Percentiles rank a stretch among this genome's conserved stretches.
These are phyloP conservation scores for Fusarium sp. DNA, from an alignment of 2,329 filamentous ascomycete species.

Conservation along the genomic window DNA sequence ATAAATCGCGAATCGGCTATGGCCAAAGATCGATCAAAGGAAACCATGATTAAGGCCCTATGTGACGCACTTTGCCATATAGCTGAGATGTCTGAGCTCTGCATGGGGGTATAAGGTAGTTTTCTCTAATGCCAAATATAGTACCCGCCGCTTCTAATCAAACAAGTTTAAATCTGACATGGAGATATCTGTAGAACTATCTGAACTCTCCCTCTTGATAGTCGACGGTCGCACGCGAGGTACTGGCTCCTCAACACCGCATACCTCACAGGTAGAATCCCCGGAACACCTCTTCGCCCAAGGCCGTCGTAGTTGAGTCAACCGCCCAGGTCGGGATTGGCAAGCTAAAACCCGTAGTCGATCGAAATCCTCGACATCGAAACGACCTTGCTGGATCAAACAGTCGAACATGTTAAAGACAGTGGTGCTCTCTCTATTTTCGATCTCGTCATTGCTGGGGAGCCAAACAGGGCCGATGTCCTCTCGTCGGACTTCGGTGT, in stretches of 20 bases:
- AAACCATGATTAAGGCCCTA: too few species aligned
- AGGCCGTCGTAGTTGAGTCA: neutral
- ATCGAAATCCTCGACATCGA: neutral
- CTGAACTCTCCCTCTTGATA: neutral
- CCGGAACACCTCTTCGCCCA: slow-evolving; percentile 1
- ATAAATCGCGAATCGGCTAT: too few species aligned
- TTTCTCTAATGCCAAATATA: neutral
- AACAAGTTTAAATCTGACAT: slow-evolving; percentile 7
- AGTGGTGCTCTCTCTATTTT: neutral
- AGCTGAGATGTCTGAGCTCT: too few species aligned
- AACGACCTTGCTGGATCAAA: neutral
- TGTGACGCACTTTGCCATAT: too few species aligned
- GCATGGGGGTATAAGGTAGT: neutral
- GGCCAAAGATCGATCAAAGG: too few species aligned
- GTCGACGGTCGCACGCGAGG: neutral
- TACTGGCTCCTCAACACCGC: neutral
- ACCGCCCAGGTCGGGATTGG: neutral
- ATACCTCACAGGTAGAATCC: neutral
- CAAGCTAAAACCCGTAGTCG: slow-evolving; percentile 6
- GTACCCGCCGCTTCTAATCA: neutral
- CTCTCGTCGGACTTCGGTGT: slow-evolving; percentile 15
- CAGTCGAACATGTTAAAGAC: slow-evolving; percentile 12
- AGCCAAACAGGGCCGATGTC: slow-evolving; percentile 10
- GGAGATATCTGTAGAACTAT: neutral
- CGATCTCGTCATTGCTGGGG: neutral